Evolutionary conservation across 805 yeast species (phyloP), one percentile per base, ranked within the genome.

Genomic region (Candida fluviatilis): DNA sequence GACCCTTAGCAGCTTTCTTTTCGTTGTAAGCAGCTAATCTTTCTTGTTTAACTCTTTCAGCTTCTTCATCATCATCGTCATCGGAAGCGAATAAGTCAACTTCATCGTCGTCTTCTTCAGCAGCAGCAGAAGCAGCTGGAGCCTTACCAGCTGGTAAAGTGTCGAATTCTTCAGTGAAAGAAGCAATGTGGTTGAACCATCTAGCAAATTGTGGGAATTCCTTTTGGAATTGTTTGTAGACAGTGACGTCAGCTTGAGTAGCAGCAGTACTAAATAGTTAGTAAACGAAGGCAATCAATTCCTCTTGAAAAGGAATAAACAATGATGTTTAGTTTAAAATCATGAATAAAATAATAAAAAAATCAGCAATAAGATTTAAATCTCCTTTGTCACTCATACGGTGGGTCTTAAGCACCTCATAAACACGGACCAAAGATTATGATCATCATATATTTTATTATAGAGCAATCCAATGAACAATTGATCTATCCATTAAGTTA

Each of bases 151-250:
- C 88, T 71, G 95, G 95, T 64, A 84, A 76, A 48, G 82, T 58
- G 50, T 72, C 79, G 62, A 88, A 88, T 69, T 88, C 95, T 58
- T 78, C 88, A 54, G 89, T 75, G 80, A 80, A 85, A 47, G 96
- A 82, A 68, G 95, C 93, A 64, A 91, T 84, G 85, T 91, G 97
- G 84, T 87, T 87, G 80, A 84, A 88, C 97, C 97, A 93, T 80
- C 98, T 90, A 65, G 96, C 73, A 65, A 89, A 89, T 71, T 85
- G 82, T 70, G 97, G 96, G 86, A 72, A 91, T 71, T 83, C 71
- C 60, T 76, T 63, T 77, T 89, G 89, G 84, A 82, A 91, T 72
- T 96, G 89, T 78, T 87, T 80, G 91, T 82, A 91, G 60, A 79
- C 88, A 57, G 90, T 68, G 50, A 85, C 98, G 66, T 91, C 98